Evolutionary conservation across 192 early-diverging fungal species (phyloP).

Genomic region (Backusella mclennaniae): DNA sequence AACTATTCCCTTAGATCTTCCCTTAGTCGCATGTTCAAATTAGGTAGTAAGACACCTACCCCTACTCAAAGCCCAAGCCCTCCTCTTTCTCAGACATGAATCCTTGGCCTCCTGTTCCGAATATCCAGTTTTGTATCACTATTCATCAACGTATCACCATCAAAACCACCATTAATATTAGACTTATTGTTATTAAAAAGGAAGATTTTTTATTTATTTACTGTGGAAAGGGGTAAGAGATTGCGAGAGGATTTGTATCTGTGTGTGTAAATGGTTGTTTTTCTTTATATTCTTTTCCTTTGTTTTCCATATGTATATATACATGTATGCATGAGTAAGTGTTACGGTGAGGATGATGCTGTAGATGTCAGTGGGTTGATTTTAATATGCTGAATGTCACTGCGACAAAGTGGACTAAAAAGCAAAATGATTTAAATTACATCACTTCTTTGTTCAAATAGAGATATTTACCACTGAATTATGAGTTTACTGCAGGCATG

Average conservation of each 20-base stretch:
- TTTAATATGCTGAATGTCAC: not conserved
- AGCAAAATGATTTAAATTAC: not conserved
- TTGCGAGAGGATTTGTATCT: not conserved
- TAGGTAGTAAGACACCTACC: constrained; percentile 17
- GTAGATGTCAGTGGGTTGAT: not conserved
- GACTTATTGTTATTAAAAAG: not conserved
- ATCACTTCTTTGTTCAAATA: not conserved
- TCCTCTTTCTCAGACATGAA: constrained; percentile 9
- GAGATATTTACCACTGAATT: constrained; percentile 19
- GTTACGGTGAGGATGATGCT: not conserved
- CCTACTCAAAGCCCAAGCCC: not conserved
- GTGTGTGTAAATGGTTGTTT: not conserved
- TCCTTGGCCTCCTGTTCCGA: not conserved
- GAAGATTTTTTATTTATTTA: not conserved
- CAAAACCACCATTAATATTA: not conserved
- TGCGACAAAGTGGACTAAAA: not conserved
- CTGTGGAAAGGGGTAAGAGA: not conserved
- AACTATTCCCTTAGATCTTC: constrained; percentile 33
- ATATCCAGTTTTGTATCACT: constrained; percentile 5
- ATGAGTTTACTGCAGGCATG: constrained; percentile 38
- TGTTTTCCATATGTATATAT: not conserved
- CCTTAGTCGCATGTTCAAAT: constrained; percentile 35
- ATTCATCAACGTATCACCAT: not conserved
- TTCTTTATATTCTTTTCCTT: not conserved
- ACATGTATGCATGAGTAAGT: not conserved